Base-by-base conservation (phyloP, 2,329 filamentous ascomycete genomes). In the Cercospora nicotianae region DNA sequence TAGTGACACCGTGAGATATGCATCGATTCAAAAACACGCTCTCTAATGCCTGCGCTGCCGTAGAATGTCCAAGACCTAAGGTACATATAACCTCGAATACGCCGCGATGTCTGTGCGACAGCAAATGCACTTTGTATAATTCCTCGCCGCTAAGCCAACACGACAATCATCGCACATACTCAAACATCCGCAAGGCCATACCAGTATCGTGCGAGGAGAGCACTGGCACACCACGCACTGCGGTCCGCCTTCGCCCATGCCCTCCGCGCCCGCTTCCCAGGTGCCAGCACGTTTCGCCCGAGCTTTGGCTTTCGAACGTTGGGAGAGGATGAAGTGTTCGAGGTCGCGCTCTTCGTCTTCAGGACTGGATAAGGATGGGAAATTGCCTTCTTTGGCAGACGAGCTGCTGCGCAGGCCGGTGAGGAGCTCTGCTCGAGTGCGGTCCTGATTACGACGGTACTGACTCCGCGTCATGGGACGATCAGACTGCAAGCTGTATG, bases 181-280 rank as follows among this genome's bases (percentile, higher is more conserved):
- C 67, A 99, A 85, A 77, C 95, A 99, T 2, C 95, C 91, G 78
- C 95, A 99, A 0, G 95, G 95, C 95, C 95, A 98, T 1, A 97
- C 90, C 64, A 99, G 91, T 69, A 98, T 91, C 7, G 92, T 96
- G 18, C 95, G 86, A 3, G 93, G 89, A n/a, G 87, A 86, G 64
- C 89, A 89, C 78, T 98, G 94, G 77, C 95, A 99, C 4, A 99
- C 92, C 0, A 98, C 95, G 75, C 95, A 99, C 72, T 92, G 91
- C 2, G 93, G 93, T 0, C 92, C 90, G 48, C 85, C 87, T 31
- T 89, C 87, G 1, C 91, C 92, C 76, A 94, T 87, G 0, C 90
- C 91, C 5, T 87, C 87, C 0, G 89, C 90, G n/a, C 91, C 91
- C 1, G 86, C 84, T 53, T 89, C 86, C 91, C 91, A 94, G 4